Conservation (phyloP, 106 monocot species). For the Agapanthus africanus region DNA sequence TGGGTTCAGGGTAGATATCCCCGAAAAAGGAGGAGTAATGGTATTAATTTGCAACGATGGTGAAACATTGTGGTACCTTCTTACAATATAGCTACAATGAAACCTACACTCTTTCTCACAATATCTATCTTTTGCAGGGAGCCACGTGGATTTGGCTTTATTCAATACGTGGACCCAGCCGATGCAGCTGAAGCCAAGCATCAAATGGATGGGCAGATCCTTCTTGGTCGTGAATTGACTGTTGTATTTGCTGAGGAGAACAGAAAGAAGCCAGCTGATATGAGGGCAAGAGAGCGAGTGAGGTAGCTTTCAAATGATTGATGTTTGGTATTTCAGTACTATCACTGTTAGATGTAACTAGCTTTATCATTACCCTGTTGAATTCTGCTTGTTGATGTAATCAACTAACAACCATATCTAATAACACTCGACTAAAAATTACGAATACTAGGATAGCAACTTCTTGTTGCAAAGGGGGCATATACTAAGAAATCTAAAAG, state of each 20-base stretch:
- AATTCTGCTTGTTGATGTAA: no score
- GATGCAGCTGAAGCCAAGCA: constrained; percentile 96
- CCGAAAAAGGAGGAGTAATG: not conserved
- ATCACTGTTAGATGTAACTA: no score
- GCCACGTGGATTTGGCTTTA: constrained; percentile 92
- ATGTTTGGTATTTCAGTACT: no score
- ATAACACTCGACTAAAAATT: no score
- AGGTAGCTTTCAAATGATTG: no score
- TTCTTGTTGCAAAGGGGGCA: no score
- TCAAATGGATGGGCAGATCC: constrained; percentile 86
- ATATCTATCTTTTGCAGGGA: constrained; percentile 41
- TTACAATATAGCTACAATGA: not conserved
- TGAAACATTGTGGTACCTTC: not conserved
- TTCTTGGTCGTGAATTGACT: constrained; percentile 80
- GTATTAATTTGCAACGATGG: not conserved
- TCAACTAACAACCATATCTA: no score
- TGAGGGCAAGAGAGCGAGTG: constrained; percentile 73
- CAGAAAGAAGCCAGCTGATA: constrained; percentile 76
- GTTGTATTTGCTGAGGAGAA: constrained; percentile 94
- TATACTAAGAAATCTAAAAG: no score
- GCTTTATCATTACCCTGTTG: no score
- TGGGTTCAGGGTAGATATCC: not conserved
- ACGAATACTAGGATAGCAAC: no score
- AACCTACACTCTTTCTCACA: not conserved
- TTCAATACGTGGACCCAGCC: constrained; percentile 73